Evolutionary conservation across 345 rosid genomes (phyloP), one percentile per base, ranked within the genome.

Genomic region (Toxicodendron radicans): DNA sequence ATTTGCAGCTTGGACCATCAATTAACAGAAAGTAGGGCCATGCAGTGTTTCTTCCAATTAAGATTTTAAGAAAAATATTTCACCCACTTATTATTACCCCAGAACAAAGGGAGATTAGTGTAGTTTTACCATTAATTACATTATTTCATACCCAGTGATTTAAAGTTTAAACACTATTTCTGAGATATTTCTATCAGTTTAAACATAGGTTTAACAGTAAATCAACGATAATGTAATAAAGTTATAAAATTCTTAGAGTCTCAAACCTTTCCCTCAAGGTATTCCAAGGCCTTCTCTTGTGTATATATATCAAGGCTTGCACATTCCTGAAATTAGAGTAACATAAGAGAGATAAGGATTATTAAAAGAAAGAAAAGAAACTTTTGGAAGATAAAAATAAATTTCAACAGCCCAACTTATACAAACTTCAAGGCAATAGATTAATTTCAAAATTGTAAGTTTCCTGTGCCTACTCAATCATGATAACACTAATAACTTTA

Each of bases 191-290:
- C 43, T 60, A 30, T 14, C 18, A 5, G 10, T 20, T 13, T 17
- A 61, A 61, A 4, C 21, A 16, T 32, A 61, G 43, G 11, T 5
- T 18, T 61, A 33, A 61, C 5, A 17, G 21, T 5, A 32, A 62
- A 14, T 23, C 56, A 65, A 43, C n/a, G 20, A 51, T 51, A 33
- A 65, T 32, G 60, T 23, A 71, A 61, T 17, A 52, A 21, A 3
- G 43, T 58, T 48, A 24, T 7, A 58, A 8, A 27, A 58, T 24
- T 32, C 17, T 51, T 45, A 56, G 54, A 80, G 76, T 10, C 74
- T 33, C 56, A 70, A 58, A 95, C 99, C 95, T 87, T 85, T 64
- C 82, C 77, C 79, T 92, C 97, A 35, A 95, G 98, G 79, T 79
- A 87, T 32, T 85, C 91, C 81, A 93, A 79, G 53, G 99, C 99